Conservation (phyloP, 352 stramenopile species). For the Globisporangium mamillatum region DNA sequence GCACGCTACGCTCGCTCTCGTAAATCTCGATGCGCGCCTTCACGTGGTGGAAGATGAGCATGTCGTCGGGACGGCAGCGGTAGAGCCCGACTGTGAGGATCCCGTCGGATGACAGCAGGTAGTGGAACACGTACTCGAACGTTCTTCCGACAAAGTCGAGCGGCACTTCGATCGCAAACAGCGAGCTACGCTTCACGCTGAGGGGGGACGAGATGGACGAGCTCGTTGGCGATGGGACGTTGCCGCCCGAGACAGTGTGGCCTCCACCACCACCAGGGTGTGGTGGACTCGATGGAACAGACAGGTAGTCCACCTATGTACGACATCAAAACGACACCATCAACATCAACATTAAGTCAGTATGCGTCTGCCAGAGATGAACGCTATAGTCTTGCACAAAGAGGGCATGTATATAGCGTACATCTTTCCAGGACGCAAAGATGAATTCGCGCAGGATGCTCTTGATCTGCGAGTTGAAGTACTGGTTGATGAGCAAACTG, state of each 20-base stretch:
- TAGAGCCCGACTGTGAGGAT: conserved; percentile 80
- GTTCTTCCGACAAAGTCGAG: conserved; percentile 76
- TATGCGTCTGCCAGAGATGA: background rate
- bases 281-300: conserved; percentile 21
- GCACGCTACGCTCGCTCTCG: conserved; percentile 63
- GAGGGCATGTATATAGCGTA: conserved; percentile 15
- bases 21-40: conserved; percentile 51
- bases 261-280: background rate
- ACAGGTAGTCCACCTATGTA: conserved; percentile 35
- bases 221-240: conserved; percentile 27
- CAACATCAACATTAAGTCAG: background rate
- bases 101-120: conserved; percentile 73
- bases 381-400: background rate
- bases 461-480: conserved; percentile 86
- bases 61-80: conserved; percentile 57
- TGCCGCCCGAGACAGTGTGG: background rate
- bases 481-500: conserved; percentile 87
- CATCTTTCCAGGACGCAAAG: conserved; percentile 73
- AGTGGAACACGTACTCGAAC: conserved; percentile 84
- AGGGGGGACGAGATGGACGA: conserved; percentile 32
- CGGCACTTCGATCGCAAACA: conserved; percentile 81
- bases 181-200: conserved; percentile 58
- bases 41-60: conserved; percentile 20
- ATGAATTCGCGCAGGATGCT: conserved; percentile 86
- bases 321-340: conserved; percentile 3